A percentile compares a stretch with the other conserved stretches of the same genome.
These are phyloP conservation scores for Babesia bovis DNA, from an alignment of 169 alveolate genomes.

Conservation along the genomic window DNA sequence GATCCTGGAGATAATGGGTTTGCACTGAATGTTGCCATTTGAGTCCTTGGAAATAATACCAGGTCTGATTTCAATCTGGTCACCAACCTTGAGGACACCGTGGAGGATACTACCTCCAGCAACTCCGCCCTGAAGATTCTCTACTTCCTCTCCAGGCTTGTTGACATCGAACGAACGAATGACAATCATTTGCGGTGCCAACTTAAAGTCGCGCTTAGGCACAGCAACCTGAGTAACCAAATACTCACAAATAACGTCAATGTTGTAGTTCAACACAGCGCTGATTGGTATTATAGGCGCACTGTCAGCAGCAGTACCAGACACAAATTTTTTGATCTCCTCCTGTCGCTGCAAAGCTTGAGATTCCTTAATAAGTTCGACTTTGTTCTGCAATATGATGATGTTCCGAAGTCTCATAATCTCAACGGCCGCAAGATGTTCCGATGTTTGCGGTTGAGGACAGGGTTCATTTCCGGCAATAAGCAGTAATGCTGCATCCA, in stretches of 20 bases:
- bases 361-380: constrained; percentile 95
- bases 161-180: constrained; percentile 99
- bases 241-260: constrained; percentile 95
- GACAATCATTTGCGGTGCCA: constrained; percentile 97
- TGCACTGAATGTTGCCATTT: constrained; percentile 85
- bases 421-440: constrained; percentile 99
- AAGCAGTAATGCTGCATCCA: constrained; percentile 98
- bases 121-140: constrained; percentile 97
- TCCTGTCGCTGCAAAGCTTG: constrained; percentile 93
- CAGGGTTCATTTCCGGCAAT: constrained; percentile 96
- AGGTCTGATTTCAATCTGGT: constrained; percentile 97
- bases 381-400: constrained; percentile 96
- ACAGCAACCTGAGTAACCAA: constrained; percentile 91
- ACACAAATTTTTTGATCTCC: constrained; percentile 89
- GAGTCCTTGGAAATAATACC: constrained; percentile 91
- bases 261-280: constrained; percentile 95
- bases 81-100: constrained; percentile 96
- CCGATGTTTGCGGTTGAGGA: constrained; percentile 99
- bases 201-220: constrained; percentile 95
- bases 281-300: constrained; percentile 97
- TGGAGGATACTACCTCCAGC: constrained; percentile 97
- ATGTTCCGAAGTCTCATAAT: constrained; percentile 97
- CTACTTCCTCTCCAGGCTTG: constrained; percentile 97
- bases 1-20: constrained; percentile 86
- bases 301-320: constrained; percentile 94